phyloP scores from a whole-genome alignment of 306 rosid genomes.

The Canavalia gladiata region DNA sequence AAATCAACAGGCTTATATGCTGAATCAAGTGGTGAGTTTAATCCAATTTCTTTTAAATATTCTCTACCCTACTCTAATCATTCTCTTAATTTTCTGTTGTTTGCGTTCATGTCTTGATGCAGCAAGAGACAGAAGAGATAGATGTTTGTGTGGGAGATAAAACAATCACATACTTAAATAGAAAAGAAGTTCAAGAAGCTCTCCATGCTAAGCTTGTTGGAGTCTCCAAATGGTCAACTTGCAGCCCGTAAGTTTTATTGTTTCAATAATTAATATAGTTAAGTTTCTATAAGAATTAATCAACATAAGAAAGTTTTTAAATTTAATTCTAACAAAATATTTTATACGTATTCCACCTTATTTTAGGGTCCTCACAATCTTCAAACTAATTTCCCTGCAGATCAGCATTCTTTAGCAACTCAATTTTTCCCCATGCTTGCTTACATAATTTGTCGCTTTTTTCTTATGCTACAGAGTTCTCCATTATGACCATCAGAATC shows the following conservation, averaged over 20 bases:
- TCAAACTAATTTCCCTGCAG: neutral
- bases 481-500: conserved; percentile 42
- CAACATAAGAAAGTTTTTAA: neutral
- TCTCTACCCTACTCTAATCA: neutral
- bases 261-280: neutral
- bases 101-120: neutral
- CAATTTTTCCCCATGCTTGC: neutral
- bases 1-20: conserved; percentile 49
- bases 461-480: conserved; percentile 26
- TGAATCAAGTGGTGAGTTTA: conserved; percentile 54
- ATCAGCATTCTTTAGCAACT: neutral
- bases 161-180: conserved; percentile 60
- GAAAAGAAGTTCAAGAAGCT: conserved; percentile 68
- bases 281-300: neutral
- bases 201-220: conserved; percentile 78
- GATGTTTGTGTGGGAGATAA: conserved; percentile 77
- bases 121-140: conserved; percentile 57
- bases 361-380: neutral
- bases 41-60: neutral
- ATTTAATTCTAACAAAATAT: neutral
- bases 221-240: conserved; percentile 57
- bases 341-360: neutral
- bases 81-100: neutral
- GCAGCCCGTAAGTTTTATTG: conserved; percentile 63
- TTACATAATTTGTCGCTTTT: neutral